Conservation (phyloP, 106 monocot species). For the Dendrobium nobile region DNA sequence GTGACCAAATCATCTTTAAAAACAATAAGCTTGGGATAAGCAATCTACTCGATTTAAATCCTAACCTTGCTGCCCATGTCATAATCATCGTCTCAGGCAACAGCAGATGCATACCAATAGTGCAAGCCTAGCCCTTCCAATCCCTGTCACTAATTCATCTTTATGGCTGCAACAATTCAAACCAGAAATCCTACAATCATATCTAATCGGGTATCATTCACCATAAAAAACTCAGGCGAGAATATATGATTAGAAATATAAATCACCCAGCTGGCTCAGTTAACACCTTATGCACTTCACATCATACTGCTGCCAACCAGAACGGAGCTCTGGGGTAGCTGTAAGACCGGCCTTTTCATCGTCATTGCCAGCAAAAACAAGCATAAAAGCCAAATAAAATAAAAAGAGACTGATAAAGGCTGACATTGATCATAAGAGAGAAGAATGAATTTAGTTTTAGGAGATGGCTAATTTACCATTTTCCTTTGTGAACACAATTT, state of each 20-base stretch:
- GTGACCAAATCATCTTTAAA: too few species aligned
- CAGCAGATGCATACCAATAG: too few species aligned
- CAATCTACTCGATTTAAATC: too few species aligned
- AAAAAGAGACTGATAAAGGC: not conserved
- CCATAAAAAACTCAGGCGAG: too few species aligned
- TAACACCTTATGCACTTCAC: not conserved
- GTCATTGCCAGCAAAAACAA: not conserved
- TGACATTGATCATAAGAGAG: not conserved
- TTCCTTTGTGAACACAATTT: not conserved
- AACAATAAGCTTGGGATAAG: too few species aligned
- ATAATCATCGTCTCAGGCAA: too few species aligned
- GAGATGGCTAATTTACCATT: not conserved
- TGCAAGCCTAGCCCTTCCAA: too few species aligned
- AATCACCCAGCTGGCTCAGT: not conserved
- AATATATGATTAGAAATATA: not conserved
- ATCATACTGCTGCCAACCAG: conserved; percentile 1
- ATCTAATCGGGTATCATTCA: too few species aligned
- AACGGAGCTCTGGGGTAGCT: not conserved
- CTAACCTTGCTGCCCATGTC: too few species aligned
- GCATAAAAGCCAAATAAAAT: not conserved
- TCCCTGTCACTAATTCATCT: too few species aligned
- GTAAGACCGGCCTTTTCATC: conserved; percentile 6
- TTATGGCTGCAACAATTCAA: too few species aligned
- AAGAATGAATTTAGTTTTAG: not conserved
- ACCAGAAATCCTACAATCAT: too few species aligned